Conservation (phyloP, 371 early-diverging fungal genomes). For the Massospora cicadina region DNA sequence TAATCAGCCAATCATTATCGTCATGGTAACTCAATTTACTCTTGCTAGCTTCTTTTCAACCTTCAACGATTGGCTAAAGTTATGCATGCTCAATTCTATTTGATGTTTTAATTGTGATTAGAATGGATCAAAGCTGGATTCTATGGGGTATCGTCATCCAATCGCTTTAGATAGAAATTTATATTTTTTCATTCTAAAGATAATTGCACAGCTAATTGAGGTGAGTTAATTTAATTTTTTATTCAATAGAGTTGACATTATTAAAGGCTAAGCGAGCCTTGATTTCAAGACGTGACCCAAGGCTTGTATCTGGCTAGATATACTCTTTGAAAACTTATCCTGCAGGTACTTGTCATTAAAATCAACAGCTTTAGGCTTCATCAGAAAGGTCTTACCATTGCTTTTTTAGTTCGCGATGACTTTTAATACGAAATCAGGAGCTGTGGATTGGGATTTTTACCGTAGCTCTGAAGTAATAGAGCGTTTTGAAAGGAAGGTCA, state of each 20-base stretch:
- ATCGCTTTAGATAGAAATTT: not conserved
- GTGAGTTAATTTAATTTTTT: not conserved
- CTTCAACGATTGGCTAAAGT: not conserved
- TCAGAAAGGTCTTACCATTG: too few species aligned
- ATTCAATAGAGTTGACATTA: not conserved
- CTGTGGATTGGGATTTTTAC: conserved; percentile 8
- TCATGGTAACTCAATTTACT: not conserved
- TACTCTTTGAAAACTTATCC: not conserved
- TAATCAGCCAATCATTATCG: not conserved
- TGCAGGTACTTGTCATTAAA: not conserved
- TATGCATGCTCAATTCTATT: not conserved
- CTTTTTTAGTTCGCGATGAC: not conserved
- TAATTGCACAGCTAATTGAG: not conserved
- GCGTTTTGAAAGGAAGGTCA: conserved; percentile 23
- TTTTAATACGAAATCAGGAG: conserved; percentile 4
- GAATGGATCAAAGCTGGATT: not conserved
- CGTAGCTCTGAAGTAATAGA: conserved; percentile 12
- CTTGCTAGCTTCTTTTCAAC: not conserved
- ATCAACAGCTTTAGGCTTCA: not conserved
- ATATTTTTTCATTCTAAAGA: not conserved
- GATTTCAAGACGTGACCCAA: not conserved
- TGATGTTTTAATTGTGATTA: not conserved
- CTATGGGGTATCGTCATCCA: not conserved
- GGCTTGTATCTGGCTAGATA: not conserved
- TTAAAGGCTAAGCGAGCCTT: not conserved